A percentile compares a stretch with the other conserved stretches of the same genome.
Conservation (phyloP, 768 basidiomycete genomes). For the Russula sp. region DNA sequence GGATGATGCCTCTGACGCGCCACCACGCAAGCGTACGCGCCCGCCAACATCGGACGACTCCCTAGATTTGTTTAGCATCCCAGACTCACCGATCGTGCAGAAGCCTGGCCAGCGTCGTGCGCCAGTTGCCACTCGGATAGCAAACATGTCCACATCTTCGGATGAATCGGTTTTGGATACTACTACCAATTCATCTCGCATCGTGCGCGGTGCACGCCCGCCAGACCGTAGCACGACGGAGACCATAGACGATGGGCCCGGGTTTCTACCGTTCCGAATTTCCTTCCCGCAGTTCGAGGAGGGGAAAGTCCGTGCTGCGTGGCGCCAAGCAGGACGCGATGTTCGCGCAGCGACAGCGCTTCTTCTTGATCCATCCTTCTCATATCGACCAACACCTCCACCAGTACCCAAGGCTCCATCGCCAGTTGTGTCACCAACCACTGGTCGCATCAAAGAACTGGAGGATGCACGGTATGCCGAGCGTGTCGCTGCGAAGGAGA, state of each 20-base stretch:
- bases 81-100: constrained; percentile 54
- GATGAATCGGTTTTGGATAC: constrained; percentile 56
- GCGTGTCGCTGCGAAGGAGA: constrained; percentile 58
- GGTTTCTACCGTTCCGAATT: constrained; percentile 53
- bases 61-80: constrained; percentile 33
- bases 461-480: constrained; percentile 67
- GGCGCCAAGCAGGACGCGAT: constrained; percentile 55
- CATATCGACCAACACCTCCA: constrained; percentile 25
- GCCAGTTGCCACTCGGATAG: constrained; percentile 27
- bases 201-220: constrained; percentile 22
- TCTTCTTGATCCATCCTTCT: constrained; percentile 46
- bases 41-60: constrained; percentile 35
- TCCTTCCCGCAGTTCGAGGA: constrained; percentile 46
- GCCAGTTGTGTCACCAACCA: constrained; percentile 29
- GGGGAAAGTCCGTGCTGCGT: constrained; percentile 52
- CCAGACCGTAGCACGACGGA: constrained; percentile 17
- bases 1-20: constrained; percentile 39
- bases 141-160: constrained; percentile 48
- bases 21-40: constrained; percentile 66
- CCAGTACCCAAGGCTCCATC: background rate
- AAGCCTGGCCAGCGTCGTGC: constrained; percentile 46
- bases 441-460: constrained; percentile 62
- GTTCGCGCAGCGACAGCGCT: constrained; percentile 52
- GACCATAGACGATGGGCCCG: constrained; percentile 22
- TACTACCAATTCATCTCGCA: constrained; percentile 28